Percentiles rank a stretch among this genome's conserved stretches.
These are phyloP conservation scores for Panicum miliaceum DNA, from an alignment of 176 grass and related monocot species.

Conservation along the genomic window DNA sequence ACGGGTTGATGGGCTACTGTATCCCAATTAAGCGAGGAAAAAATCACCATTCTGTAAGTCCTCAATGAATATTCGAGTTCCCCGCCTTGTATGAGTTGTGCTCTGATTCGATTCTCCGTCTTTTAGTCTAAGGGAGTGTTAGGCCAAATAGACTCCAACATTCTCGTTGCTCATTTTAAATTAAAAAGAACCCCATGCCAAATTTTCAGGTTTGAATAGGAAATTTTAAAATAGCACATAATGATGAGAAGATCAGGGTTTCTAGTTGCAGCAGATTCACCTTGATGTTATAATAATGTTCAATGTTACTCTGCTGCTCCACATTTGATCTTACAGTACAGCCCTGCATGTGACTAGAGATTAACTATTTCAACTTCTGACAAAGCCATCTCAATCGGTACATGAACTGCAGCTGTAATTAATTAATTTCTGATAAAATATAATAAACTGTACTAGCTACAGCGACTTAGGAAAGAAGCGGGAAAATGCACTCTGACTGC, in stretches of 20 bases:
- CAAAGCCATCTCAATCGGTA: constrained; percentile 7
- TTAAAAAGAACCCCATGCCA: not conserved
- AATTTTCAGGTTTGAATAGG: not conserved
- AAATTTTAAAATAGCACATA: not conserved
- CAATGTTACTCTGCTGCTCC: not conserved
- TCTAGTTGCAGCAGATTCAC: not conserved
- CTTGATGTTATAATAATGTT: not conserved
- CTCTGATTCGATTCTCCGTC: not conserved
- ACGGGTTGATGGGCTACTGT: no score
- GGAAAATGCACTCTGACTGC: not conserved
- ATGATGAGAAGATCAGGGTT: constrained; percentile 24
- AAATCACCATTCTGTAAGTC: not conserved
- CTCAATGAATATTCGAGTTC: not conserved
- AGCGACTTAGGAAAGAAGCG: not conserved
- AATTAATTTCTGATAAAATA: not conserved
- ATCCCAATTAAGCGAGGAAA: not conserved
- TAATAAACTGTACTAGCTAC: not conserved
- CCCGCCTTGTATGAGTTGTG: not conserved
- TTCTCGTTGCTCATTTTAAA: not conserved
- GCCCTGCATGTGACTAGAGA: not conserved
- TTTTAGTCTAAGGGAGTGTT: not conserved
- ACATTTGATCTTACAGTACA: not conserved
- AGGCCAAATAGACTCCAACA: not conserved
- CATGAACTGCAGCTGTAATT: not conserved
- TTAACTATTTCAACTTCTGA: constrained; percentile 14